phyloP scores from a whole-genome alignment of 495 filamentous ascomycete genomes.

The Hamigera avellanea region DNA sequence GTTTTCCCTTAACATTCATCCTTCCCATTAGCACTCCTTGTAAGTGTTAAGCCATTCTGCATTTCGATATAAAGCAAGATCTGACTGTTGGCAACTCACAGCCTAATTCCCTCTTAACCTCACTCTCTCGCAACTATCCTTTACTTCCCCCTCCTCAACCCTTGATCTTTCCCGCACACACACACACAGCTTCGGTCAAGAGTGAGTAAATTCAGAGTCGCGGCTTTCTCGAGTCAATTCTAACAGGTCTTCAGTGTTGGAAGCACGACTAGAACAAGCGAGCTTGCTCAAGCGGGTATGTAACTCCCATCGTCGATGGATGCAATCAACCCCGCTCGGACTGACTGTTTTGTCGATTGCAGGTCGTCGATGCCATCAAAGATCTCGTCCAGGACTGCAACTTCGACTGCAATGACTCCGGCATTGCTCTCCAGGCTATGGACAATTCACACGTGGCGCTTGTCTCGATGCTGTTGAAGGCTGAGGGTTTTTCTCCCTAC shows the following conservation, averaged over 20 bases:
- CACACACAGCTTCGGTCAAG: conserved; percentile 11
- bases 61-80: no score
- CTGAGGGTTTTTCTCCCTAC: conserved; percentile 90
- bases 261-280: conserved; percentile 93
- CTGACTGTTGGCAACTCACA: no score
- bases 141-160: conserved; percentile 2
- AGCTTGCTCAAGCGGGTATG: conserved; percentile 87
- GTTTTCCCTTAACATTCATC: neutral
- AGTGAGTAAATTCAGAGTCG: conserved; percentile 17
- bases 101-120: conserved; percentile 1
- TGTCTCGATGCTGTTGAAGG: conserved; percentile 96
- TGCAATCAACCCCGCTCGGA: no score
- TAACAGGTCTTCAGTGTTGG: conserved; percentile 59
- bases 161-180: conserved; percentile 2
- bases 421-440: conserved; percentile 98
- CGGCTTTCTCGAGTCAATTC: neutral
- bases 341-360: conserved; percentile 8
- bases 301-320: no score
- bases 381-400: conserved; percentile 99
- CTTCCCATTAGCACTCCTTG: no score
- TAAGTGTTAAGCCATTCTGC: no score
- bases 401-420: conserved; percentile 99
- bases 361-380: conserved; percentile 99
- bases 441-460: conserved; percentile 99
- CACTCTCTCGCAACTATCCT: neutral